These are phyloP conservation scores for Claviceps humidiphila DNA, from an alignment of 2,329 filamentous ascomycete genomes.

Conservation along the genomic window DNA sequence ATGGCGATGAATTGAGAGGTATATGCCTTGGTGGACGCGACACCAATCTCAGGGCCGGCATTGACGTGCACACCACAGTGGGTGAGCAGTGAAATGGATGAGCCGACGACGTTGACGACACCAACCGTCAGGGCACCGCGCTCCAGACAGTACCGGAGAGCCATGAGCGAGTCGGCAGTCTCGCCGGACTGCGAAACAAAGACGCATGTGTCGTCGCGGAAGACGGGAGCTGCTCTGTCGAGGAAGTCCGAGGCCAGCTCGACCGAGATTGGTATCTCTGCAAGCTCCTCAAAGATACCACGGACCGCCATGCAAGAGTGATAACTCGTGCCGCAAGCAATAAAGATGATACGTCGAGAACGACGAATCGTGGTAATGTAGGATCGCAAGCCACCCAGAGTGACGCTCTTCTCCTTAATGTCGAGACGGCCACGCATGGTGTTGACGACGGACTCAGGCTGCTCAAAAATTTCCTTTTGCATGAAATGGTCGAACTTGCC, in stretches of 20 bases:
- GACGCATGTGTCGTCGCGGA: slow-evolving; percentile 97
- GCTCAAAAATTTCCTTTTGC: slow-evolving; percentile 99
- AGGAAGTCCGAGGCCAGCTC: slow-evolving; percentile 97
- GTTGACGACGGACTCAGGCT: slow-evolving; percentile 98
- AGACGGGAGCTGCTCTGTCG: slow-evolving; percentile 89
- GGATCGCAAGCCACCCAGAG: slow-evolving; percentile 85
- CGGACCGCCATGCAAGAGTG: slow-evolving; percentile 99
- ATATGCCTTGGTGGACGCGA: slow-evolving; percentile 98
- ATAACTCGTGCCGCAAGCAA: slow-evolving; percentile 95
- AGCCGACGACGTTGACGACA: slow-evolving; percentile 97
- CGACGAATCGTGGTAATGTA: slow-evolving; percentile 95
- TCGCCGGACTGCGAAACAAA: slow-evolving; percentile 98
- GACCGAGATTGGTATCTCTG: slow-evolving; percentile 93
- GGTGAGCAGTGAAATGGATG: slow-evolving; percentile 94
- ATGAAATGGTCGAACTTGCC: slow-evolving; percentile 99
- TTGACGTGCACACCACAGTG: slow-evolving; percentile 99
- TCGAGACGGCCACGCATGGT: slow-evolving; percentile 99
- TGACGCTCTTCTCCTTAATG: slow-evolving; percentile 84
- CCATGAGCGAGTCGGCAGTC: slow-evolving; percentile 95
- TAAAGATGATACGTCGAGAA: slow-evolving; percentile 96
- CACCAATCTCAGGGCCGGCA: slow-evolving; percentile 95
- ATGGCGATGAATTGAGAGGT: slow-evolving; percentile 99
- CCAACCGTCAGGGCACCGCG: slow-evolving; percentile 93
- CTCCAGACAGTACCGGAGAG: slow-evolving; percentile 94
- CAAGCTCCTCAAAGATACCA: slow-evolving; percentile 93